Base-by-base conservation (phyloP, 2,329 filamentous ascomycete genomes). In the Aspergillus calidoustus region DNA sequence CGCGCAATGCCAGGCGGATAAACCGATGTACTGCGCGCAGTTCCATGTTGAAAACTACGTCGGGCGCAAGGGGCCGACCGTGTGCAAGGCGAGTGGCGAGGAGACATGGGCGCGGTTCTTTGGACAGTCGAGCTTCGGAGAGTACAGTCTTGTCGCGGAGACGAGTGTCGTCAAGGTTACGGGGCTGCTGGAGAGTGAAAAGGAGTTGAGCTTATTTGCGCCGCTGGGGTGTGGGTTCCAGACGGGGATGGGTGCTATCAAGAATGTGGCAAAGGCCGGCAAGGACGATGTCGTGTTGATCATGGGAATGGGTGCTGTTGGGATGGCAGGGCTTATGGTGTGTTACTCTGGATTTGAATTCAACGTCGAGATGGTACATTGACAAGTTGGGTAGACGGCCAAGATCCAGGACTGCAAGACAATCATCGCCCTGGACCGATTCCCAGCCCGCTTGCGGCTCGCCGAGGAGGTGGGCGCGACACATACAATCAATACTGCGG, bases 261-360 rank as follows among this genome's bases (percentile, higher is more conserved):
- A 76, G 56, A 79, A 80, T 55, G 76, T 78, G 17, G 75, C 77
- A 0, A 66, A 78, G 19, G 77, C 77, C 0, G 71, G 69, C 6
- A 61, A 71, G 2, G 66, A 71, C 0, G 79, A 82, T 62, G 66
- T 73, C 7, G 69, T 83, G 34, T 71, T 77, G 22, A 71, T 83
- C 38, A 70, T 80, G 41, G 82, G 80, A 7, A 71, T 82, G 0
- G 80, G 81, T 1, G 80, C 80, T 25, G 80, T 84, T 0, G 81
- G 81, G 2, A 72, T 83, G 57, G 74, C 72, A 7, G 80, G 80
- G 3, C 69, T 84, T 49, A 82, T 81, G 78, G 82, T 58, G 28
- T 17, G 15, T 47, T 47, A 23, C 4, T 19, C 17, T 47, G 44
- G 34, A 41, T 6, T 22, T 46, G 34, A 15, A 41, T 5, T 41